Percentiles rank a stretch among this genome's conserved stretches.
Evolutionary conservation across 1,284 basidiomycete species (phyloP).

Genomic region (Volvariella surrecta): DNA sequence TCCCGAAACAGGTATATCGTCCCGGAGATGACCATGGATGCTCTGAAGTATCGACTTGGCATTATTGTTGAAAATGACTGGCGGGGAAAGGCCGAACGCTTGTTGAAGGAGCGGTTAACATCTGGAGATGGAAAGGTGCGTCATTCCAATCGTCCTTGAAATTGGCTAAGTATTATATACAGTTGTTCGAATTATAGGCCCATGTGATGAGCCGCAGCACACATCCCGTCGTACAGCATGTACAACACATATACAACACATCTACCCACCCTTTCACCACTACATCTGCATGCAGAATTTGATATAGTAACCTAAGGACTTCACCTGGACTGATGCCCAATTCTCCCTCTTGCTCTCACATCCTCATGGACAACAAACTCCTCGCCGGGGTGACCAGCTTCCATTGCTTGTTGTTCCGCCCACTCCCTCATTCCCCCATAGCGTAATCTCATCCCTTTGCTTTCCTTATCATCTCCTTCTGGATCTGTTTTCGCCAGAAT

Average conservation of each 20-base stretch:
- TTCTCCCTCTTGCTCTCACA: not conserved
- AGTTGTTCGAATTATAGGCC: not conserved
- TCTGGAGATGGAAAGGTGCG: conserved; percentile 5
- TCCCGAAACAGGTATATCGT: conserved; percentile 5
- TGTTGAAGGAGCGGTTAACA: conserved; percentile 1
- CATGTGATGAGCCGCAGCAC: not conserved
- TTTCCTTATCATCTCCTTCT: not conserved
- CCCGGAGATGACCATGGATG: conserved; percentile 6
- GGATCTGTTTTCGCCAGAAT: not conserved
- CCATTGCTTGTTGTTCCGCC: not conserved
- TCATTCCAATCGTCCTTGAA: not conserved
- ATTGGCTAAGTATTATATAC: not conserved
- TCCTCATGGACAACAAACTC: conserved; percentile 4
- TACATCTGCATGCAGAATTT: not conserved
- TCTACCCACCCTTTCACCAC: not conserved
- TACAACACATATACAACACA: no score
- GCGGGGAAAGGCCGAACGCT: conserved; percentile 1
- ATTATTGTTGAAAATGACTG: conserved; percentile 4
- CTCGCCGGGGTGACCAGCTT: conserved; percentile 5
- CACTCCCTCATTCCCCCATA: not conserved
- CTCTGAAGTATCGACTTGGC: conserved; percentile 5
- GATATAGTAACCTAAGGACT: not conserved
- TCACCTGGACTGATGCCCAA: not conserved
- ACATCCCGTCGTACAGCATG: no score
- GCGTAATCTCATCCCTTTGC: conserved; percentile 4